Conservation (phyloP, 257 asterid species). For the Solanum virginianum region DNA sequence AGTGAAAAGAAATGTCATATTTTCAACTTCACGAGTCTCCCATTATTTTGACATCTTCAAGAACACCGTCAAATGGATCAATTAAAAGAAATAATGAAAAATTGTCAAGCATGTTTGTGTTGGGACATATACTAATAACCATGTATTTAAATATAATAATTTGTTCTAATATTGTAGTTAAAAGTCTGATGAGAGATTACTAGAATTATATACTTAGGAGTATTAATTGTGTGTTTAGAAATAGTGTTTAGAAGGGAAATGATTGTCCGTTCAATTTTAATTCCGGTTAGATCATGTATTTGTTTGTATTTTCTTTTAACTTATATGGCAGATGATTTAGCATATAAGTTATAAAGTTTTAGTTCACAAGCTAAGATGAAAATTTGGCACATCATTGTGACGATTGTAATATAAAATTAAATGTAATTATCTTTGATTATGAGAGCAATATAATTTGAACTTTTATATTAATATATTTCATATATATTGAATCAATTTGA, state of each 20-base stretch:
- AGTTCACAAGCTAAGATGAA: not conserved
- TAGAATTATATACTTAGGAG: too few species aligned
- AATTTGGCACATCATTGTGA: not conserved
- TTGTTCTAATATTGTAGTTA: not conserved
- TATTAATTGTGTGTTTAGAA: too few species aligned
- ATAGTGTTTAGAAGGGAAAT: too few species aligned
- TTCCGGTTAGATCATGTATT: too few species aligned
- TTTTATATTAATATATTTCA: not conserved
- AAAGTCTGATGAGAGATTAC: not conserved
- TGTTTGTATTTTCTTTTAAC: not conserved
- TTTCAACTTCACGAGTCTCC: not conserved
- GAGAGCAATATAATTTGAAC: not conserved
- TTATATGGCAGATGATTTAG: not conserved
- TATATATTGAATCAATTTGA: not conserved
- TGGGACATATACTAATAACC: not conserved
- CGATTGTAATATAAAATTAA: not conserved
- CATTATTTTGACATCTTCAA: not conserved
- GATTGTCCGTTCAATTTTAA: too few species aligned
- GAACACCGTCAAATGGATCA: not conserved
- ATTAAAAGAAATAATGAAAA: too few species aligned
- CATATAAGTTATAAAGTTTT: not conserved
- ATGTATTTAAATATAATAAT: not conserved
- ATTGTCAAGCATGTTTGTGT: not conserved
- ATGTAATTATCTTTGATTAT: not conserved
- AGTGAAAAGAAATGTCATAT: not conserved